Conservation (phyloP, 257 asterid species). For the Paulownia fortunei region DNA sequence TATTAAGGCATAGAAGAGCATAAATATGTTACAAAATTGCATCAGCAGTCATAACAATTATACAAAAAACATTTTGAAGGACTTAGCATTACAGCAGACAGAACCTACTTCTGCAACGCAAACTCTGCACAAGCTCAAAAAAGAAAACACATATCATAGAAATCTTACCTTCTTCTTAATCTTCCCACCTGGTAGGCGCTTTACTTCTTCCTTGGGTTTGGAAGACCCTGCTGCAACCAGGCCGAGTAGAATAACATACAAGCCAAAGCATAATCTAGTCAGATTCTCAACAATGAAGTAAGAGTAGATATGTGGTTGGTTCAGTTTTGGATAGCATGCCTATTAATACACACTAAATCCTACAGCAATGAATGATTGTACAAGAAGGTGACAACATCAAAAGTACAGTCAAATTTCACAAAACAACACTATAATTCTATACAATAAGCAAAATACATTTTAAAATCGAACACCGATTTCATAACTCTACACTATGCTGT, state of each 20-base stretch:
- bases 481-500: background rate
- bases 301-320: too few species aligned
- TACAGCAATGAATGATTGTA: background rate
- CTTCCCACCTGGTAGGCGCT: slow-evolving; percentile 98
- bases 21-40: background rate
- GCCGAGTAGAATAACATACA: background rate
- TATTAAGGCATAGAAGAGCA: background rate
- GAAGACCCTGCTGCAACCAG: slow-evolving; percentile 72
- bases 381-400: background rate
- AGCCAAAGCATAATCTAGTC: background rate
- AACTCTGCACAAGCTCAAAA: background rate
- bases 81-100: background rate
- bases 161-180: slow-evolving; percentile 82
- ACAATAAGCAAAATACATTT: background rate
- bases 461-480: background rate
- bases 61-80: background rate
- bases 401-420: background rate
- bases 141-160: background rate
- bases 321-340: background rate
- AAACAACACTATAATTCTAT: background rate
- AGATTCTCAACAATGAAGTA: background rate
- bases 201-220: slow-evolving; percentile 89
- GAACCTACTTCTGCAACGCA: background rate
- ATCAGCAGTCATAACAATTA: background rate
- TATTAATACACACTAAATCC: background rate